Conservation (phyloP, 2,329 filamentous ascomycete species). For the Blastomyces parvus region DNA sequence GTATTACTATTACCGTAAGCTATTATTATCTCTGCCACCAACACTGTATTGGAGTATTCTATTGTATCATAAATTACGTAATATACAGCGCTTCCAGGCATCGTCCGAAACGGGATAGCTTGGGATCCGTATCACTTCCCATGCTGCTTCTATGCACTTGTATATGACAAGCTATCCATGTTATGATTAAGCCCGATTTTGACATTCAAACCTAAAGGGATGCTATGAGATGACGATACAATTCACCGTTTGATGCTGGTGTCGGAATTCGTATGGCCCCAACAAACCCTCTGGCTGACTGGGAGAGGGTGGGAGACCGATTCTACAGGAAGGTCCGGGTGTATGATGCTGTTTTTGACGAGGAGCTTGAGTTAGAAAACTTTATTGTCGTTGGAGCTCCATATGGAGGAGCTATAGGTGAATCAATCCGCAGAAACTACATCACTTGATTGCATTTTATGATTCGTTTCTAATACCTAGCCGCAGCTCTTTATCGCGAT, state of each 20-base stretch:
- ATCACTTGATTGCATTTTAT: neutral
- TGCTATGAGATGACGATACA: neutral
- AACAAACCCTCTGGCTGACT: slow-evolving; percentile 68
- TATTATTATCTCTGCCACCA: no score
- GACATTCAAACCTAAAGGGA: neutral
- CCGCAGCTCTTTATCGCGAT: slow-evolving; percentile 73
- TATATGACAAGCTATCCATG: neutral
- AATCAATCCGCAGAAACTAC: slow-evolving; percentile 20
- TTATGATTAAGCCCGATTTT: neutral
- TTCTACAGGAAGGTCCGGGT: slow-evolving; percentile 94
- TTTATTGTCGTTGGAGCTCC: slow-evolving; percentile 86
- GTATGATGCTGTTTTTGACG: slow-evolving; percentile 87
- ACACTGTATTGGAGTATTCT: neutral
- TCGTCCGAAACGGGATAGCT: neutral
- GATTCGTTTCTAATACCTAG: neutral
- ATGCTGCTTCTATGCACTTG: no score
- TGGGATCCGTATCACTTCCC: neutral
- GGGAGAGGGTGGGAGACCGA: slow-evolving; percentile 84
- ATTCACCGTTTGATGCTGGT: neutral
- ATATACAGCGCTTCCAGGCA: neutral
- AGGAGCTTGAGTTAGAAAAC: slow-evolving; percentile 88
- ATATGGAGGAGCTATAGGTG: slow-evolving; percentile 89
- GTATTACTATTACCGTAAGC: neutral
- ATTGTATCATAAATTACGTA: neutral
- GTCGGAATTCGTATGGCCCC: slow-evolving; percentile 31